Evolutionary conservation across 2,329 filamentous ascomycete species (phyloP), one percentile per base, ranked within the genome.

Genomic region (Penicillium sp.): DNA sequence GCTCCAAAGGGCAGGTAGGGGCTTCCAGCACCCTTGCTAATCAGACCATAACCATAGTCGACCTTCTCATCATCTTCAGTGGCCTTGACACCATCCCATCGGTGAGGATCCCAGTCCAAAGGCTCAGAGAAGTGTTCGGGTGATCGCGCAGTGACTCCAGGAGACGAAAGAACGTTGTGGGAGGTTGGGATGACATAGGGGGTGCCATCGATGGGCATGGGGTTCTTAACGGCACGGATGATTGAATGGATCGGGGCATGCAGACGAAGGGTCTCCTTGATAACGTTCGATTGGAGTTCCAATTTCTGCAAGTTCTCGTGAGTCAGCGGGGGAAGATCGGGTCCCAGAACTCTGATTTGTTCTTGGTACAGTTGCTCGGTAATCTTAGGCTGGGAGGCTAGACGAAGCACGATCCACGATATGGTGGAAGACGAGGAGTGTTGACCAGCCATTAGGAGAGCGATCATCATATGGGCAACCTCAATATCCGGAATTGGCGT

Each of bases 391-490:
- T 85, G 79, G 1, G 85, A 82, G 9, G 89, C 89, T 2, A 93
- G 80, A 49, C 85, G 86, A 12, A 92, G 79, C 63, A 92, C 75
- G 62, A 91, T 89, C 89, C 89, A 93, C 8, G 86, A 81, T 63
- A 85, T 85, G n/a, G 87, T 88, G 0, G 88, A 86, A 5, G 89
- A 87, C 0, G 88, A 91, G 1, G 87, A 89, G 75, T 93, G 89
- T 68, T 94, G 89, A 51, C 89, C 89, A 11, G 86, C 89, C 89
- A 94, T 92, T 52, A 93, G 81, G 16, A 93, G 80, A 0, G 89
- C 88, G 66, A 93, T 93, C 89, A 93, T 91, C 80, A 93, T 89
- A 72, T 91, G 86, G 0, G 89, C 88, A 52, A 93, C 84, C 68
- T 93, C 89, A 63, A 85, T 81, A 68, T 93, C 89, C 0, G 89